phyloP scores from a whole-genome alignment of 2,329 filamentous ascomycete species.

The Gyromitra esculenta region DNA sequence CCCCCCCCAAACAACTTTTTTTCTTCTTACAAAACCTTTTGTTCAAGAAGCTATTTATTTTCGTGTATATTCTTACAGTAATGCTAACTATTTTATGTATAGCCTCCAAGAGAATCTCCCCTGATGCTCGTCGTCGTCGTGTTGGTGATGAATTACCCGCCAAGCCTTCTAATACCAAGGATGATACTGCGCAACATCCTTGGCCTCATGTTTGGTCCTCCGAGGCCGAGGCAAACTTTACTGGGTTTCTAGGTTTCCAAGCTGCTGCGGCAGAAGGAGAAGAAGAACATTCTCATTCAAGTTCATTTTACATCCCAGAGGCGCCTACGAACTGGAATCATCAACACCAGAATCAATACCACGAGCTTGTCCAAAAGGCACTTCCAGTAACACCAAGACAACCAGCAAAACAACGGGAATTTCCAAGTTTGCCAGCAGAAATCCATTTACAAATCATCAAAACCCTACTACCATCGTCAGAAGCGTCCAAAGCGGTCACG shows the following conservation, averaged over 20 bases:
- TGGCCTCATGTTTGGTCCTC: slow-evolving; percentile 40
- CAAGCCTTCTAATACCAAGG: neutral
- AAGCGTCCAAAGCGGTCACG: slow-evolving; percentile 31
- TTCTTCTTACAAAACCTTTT: neutral
- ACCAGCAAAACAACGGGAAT: neutral
- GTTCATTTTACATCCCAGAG: slow-evolving; percentile 48
- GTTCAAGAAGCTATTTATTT: neutral
- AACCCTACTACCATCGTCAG: slow-evolving; percentile 23
- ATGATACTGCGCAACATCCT: slow-evolving; percentile 7
- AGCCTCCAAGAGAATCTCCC: slow-evolving; percentile 27
- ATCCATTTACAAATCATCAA: slow-evolving; percentile 54
- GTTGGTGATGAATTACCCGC: slow-evolving; percentile 1
- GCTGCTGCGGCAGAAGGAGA: slow-evolving; percentile 52
- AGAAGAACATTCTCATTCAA: slow-evolving; percentile 31
- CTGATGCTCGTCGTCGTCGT: slow-evolving; percentile 35
- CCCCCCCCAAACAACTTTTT: neutral
- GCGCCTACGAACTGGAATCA: slow-evolving; percentile 45
- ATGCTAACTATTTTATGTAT: slow-evolving; percentile 16
- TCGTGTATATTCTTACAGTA: neutral
- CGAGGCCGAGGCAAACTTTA: slow-evolving; percentile 42
- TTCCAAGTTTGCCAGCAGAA: slow-evolving; percentile 50
- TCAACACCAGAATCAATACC: slow-evolving; percentile 44
- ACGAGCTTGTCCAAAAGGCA: slow-evolving; percentile 37
- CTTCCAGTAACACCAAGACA: neutral
- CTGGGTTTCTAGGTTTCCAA: slow-evolving; percentile 51